Evolutionary conservation across 2,329 filamentous ascomycete genomes (phyloP).

Genomic region (Acephala macrosclerotiorum): DNA sequence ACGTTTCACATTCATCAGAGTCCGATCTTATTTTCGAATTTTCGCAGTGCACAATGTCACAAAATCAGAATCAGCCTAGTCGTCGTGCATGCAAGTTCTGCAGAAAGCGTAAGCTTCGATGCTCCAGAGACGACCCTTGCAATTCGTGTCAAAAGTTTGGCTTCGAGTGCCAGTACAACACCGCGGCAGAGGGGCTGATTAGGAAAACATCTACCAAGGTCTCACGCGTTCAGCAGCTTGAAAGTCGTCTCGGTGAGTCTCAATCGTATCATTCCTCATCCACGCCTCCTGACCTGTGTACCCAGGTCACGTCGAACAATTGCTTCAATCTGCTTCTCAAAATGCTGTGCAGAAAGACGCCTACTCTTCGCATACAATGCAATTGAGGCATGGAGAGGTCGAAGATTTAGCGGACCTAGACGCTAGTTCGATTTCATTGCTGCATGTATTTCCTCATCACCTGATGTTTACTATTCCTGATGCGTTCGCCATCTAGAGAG

Average conservation of each 20-base stretch:
- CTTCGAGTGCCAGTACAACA: slow-evolving; percentile 25
- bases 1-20: not conserved
- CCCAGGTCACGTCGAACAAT: slow-evolving; percentile 21
- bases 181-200: slow-evolving; percentile 6
- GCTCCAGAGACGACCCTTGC: slow-evolving; percentile 22
- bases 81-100: slow-evolving; percentile 25
- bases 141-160: slow-evolving; percentile 27
- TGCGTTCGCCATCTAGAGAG: slow-evolving; percentile 49
- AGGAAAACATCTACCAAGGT: slow-evolving; percentile 10
- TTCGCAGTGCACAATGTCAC: not conserved
- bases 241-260: slow-evolving; percentile 23
- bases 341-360: not conserved
- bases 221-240: slow-evolving; percentile 22
- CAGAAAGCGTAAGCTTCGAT: slow-evolving; percentile 23
- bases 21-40: not conserved
- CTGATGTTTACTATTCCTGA: not conserved
- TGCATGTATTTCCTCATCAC: not conserved
- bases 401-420: not conserved
- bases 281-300: not conserved
- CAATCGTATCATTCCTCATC: not conserved
- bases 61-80: not conserved
- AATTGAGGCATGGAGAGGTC: not conserved
- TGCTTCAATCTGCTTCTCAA: slow-evolving; percentile 15
- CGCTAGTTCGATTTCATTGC: not conserved
- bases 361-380: not conserved